Percentiles rank a stretch among this genome's conserved stretches.
Conservation (phyloP, 495 filamentous ascomycete species). For the Bathelium albidoporum region DNA sequence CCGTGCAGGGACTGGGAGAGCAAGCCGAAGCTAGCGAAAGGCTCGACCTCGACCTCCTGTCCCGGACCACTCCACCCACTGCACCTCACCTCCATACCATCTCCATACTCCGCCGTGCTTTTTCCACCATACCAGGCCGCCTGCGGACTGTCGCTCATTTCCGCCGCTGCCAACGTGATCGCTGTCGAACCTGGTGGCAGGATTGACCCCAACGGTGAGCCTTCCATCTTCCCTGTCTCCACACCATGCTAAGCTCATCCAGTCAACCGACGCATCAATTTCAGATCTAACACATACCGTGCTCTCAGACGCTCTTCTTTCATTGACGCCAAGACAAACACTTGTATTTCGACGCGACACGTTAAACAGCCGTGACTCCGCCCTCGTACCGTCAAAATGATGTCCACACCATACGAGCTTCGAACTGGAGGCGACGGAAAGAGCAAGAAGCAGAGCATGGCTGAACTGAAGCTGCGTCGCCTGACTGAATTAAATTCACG, state of each 20-base stretch:
- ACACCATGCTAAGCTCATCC: too few relatives aligned
- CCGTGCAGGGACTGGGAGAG: background rate
- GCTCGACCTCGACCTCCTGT: background rate
- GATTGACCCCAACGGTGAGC: background rate
- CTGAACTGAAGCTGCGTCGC: constrained; percentile 90
- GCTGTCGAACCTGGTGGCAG: background rate
- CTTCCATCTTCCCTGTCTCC: background rate
- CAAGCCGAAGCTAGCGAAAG: background rate
- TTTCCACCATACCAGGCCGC: background rate
- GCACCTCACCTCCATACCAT: background rate
- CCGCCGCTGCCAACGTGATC: background rate
- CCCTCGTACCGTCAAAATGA: constrained; percentile 17
- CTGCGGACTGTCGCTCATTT: background rate
- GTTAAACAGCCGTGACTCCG: background rate
- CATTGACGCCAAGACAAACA: background rate
- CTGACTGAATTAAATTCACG: constrained; percentile 93
- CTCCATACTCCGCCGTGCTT: background rate
- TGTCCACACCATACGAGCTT: constrained; percentile 34
- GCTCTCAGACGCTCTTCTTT: background rate
- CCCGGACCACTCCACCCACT: background rate
- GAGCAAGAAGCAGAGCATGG: constrained; percentile 99
- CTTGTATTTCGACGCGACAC: constrained; percentile 35
- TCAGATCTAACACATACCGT: background rate
- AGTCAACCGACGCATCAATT: too few relatives aligned
- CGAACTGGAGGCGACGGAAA: constrained; percentile 44